phyloP scores from a whole-genome alignment of 2,329 filamentous ascomycete species.

The Zarea fungicola region DNA sequence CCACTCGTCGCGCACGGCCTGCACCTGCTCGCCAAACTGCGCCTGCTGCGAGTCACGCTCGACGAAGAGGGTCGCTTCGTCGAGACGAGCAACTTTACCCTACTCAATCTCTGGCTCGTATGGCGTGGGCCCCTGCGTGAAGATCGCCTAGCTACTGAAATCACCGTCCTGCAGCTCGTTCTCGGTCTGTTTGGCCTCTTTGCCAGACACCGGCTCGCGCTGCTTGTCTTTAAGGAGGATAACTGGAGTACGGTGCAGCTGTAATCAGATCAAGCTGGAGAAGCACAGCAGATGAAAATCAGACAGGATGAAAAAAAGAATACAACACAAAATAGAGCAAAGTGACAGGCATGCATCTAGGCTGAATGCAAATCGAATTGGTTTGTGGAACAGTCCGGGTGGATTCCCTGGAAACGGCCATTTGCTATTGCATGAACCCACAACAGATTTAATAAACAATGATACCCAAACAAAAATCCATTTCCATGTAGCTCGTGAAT shows the following conservation, averaged over 20 bases:
- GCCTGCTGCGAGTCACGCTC: slow-evolving; percentile 61
- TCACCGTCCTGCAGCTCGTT: slow-evolving; percentile 70
- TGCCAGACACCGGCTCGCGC: slow-evolving; percentile 76
- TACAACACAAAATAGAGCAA: too few relatives aligned
- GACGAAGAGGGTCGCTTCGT: slow-evolving; percentile 66
- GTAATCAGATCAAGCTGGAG: slow-evolving; percentile 7
- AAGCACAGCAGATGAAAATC: not conserved
- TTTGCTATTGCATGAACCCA: not conserved
- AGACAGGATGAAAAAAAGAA: too few relatives aligned
- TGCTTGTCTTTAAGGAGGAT: slow-evolving; percentile 86
- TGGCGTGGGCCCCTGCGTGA: slow-evolving; percentile 91
- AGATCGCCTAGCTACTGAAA: slow-evolving; percentile 72
- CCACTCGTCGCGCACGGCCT: slow-evolving; percentile 58
- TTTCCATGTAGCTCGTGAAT: not conserved
- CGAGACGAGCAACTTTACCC: slow-evolving; percentile 84
- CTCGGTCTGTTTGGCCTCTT: slow-evolving; percentile 80
- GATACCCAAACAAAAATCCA: not conserved
- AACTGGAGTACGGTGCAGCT: slow-evolving; percentile 52
- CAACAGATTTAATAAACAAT: slow-evolving; percentile 1
- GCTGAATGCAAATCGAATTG: too few relatives aligned
- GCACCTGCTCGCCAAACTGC: slow-evolving; percentile 62
- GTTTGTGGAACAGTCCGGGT: too few relatives aligned
- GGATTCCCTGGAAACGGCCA: not conserved
- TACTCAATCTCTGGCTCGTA: slow-evolving; percentile 93
- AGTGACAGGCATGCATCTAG: not conserved